A percentile compares a stretch with the other conserved stretches of the same genome.
These are phyloP conservation scores for Cymbopogon flexuosus DNA, from an alignment of 202 grass and related monocot species.

Conservation along the genomic window DNA sequence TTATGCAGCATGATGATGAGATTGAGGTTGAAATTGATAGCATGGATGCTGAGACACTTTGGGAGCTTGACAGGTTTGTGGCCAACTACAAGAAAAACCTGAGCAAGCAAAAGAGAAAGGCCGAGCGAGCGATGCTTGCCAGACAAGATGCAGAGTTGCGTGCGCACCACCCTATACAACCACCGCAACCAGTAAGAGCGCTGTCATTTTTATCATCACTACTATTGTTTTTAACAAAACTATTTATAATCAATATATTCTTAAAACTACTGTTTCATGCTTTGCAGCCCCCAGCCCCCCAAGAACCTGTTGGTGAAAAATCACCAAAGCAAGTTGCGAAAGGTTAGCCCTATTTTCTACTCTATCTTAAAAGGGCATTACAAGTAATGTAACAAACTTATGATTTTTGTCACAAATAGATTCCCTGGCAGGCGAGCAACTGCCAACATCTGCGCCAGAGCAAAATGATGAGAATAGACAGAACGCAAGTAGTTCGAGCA, in stretches of 20 bases:
- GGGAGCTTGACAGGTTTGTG: constrained; percentile 94
- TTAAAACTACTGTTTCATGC: constrained; percentile 21
- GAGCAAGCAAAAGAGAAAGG: constrained; percentile 90
- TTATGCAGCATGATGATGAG: constrained; percentile 83
- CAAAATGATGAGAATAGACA: constrained; percentile 62
- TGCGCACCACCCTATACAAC: constrained; percentile 26
- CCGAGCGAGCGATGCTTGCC: constrained; percentile 64
- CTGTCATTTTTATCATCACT: constrained; percentile 7
- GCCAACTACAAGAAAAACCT: constrained; percentile 90
- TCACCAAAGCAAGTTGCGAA: constrained; percentile 37
- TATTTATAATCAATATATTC: neutral
- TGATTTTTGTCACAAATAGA: constrained; percentile 12
- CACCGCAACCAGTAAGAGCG: constrained; percentile 42
- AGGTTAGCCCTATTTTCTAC: constrained; percentile 20
- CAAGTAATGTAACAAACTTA: neutral
- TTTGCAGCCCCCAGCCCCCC: constrained; percentile 39
- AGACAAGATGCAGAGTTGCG: constrained; percentile 46
- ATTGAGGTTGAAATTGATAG: constrained; percentile 99
- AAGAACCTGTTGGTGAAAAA: constrained; percentile 41
- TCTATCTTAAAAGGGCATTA: constrained; percentile 12
- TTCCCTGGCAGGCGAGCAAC: constrained; percentile 11
- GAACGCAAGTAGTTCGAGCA: constrained; percentile 70
- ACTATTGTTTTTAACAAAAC: neutral
- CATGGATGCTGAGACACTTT: constrained; percentile 88
- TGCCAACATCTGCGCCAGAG: constrained; percentile 22